Percentiles rank a stretch among this genome's conserved stretches.
phyloP scores from a whole-genome alignment of 2,329 filamentous ascomycete species.

The Dactylonectria macrodidyma region DNA sequence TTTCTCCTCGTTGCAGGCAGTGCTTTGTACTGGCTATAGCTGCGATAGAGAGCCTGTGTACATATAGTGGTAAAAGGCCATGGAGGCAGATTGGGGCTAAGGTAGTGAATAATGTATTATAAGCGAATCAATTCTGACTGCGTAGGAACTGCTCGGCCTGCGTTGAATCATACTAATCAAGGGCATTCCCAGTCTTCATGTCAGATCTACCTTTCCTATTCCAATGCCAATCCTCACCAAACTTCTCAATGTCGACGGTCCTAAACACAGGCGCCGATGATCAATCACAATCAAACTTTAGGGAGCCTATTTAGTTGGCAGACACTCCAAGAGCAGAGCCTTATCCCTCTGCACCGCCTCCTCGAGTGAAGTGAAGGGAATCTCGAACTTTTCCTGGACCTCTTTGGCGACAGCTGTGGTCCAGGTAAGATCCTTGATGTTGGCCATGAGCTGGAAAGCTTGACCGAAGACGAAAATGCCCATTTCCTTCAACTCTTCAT shows the following conservation, averaged over 20 bases:
- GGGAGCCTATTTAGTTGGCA: not conserved
- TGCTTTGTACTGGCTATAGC: slow-evolving; percentile 53
- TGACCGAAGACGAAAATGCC: slow-evolving; percentile 11
- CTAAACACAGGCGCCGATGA: no score
- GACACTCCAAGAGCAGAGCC: slow-evolving; percentile 23
- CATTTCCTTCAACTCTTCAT: slow-evolving; percentile 22
- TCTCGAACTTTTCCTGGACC: slow-evolving; percentile 24
- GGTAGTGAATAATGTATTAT: no score
- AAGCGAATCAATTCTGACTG: no score
- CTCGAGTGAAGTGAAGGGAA: slow-evolving; percentile 31
- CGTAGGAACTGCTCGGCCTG: no score
- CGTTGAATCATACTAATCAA: no score
- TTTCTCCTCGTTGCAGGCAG: slow-evolving; percentile 54
- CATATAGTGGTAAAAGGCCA: no score
- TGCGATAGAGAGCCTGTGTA: not conserved
- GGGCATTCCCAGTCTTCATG: no score
- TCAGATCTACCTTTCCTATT: no score
- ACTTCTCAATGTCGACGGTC: no score
- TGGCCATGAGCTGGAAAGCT: slow-evolving; percentile 34
- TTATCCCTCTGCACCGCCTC: slow-evolving; percentile 31
- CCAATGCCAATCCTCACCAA: no score
- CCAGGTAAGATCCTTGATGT: slow-evolving; percentile 21
- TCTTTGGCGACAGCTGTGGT: not conserved
- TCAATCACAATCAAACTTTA: no score
- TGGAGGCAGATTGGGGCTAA: not conserved